Conservation (phyloP, 441 rosid genomes). For the Hura crepitans region DNA sequence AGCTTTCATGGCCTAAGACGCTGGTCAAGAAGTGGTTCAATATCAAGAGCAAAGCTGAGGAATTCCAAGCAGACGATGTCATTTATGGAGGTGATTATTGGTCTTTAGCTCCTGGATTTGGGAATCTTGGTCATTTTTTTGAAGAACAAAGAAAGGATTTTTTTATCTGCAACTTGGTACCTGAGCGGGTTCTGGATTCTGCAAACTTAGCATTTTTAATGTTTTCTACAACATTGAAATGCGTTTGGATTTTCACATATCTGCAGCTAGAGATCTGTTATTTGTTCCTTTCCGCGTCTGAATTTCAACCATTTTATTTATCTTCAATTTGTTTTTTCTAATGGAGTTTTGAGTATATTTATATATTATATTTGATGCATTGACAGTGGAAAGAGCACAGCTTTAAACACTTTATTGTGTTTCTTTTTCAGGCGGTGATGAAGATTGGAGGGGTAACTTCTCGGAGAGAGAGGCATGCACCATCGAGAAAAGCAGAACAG, state of each 20-base stretch:
- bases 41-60: conserved; percentile 80
- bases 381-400: conserved; percentile 40
- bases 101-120: conserved; percentile 13
- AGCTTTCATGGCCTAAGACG: conserved; percentile 96
- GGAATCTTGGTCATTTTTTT: conserved; percentile 19
- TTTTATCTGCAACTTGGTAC: conserved; percentile 17
- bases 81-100: conserved; percentile 43
- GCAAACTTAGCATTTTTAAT: conserved; percentile 18
- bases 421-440: conserved; percentile 58
- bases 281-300: conserved; percentile 38
- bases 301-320: conserved; percentile 22
- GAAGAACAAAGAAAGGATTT: conserved; percentile 15
- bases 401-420: conserved; percentile 39
- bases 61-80: conserved; percentile 74
- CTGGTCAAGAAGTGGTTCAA: conserved; percentile 95
- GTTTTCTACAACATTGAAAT: conserved; percentile 16
- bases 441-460: conserved; percentile 63
- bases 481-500: conserved; percentile 73
- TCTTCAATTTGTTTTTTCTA: conserved; percentile 22
- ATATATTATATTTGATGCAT: conserved; percentile 30
- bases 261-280: conserved; percentile 41
- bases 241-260: conserved; percentile 26
- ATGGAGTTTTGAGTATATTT: conserved; percentile 31
- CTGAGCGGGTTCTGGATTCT: conserved; percentile 27
- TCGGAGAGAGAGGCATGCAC: conserved; percentile 78